Base-by-base conservation (phyloP, 2,329 filamentous ascomycete species). In the Claviceps citrina region DNA sequence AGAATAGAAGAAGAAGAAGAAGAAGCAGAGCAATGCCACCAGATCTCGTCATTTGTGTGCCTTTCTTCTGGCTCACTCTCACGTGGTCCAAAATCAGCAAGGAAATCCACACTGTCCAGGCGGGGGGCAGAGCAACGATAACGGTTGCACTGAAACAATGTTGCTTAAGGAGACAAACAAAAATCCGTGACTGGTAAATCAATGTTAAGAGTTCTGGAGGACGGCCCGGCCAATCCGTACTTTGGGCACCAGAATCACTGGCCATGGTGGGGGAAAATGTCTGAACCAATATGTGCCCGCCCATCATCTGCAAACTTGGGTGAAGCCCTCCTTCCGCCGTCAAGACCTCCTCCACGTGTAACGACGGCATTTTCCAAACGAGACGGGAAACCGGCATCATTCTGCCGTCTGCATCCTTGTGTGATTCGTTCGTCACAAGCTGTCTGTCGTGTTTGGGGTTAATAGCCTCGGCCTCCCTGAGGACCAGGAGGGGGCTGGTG, bases 381-480 rank as follows among this genome's bases (percentile, higher is more conserved):
- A 36, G 8, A 16, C 9, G 25, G 12, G 31, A 40, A 22, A 3
- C 10, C 19, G 15, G 13, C 8, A 28, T 18, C n/a, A 28, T 15
- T 26, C 15, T 26, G 10, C 3, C 18, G 18, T 34, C 19, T 33
- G 31, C 31, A 6, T n/a, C n/a, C n/a, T n/a, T n/a, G n/a, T n/a
- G n/a, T n/a, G n/a, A n/a, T n/a, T n/a, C n/a, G n/a, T n/a, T 16
- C 25, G 19, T 24, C 16, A 30, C 31, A 13, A 25, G 31, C 25
- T n/a, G 18, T 24, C 25, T n/a, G 18, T 24, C 13, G 22, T 10
- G 3, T 8, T 4, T 31, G 24, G 4, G 5, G 35, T 41, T 47
- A 52, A 28, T 52, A 52, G 34, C 49, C 44, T 36, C 46, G 40
- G 9, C 49, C 48, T 22, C 49, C 50, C 32, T 47, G 47, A 7